A percentile compares a stretch with the other conserved stretches of the same genome.
Evolutionary conservation across 1,284 basidiomycete species (phyloP).

Genomic region (Porodaedalea pini): DNA sequence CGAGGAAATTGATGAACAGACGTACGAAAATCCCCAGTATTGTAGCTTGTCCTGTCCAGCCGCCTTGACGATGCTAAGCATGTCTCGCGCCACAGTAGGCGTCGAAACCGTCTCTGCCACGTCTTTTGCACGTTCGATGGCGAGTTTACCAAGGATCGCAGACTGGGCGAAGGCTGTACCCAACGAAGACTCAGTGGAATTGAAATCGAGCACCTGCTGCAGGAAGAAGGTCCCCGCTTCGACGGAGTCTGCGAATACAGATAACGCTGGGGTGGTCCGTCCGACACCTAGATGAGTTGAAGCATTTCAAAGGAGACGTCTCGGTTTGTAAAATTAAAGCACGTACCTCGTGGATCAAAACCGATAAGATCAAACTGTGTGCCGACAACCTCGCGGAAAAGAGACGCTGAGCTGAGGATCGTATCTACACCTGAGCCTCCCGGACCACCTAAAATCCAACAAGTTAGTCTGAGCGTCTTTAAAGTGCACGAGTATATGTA

Average conservation of each 20-base stretch:
- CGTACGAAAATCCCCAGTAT: constrained; percentile 14
- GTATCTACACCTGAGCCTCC: constrained; percentile 31
- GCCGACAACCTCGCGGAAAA: constrained; percentile 22
- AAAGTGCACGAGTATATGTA: too few species aligned
- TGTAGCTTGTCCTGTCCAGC: constrained; percentile 6
- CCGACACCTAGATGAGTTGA: neutral
- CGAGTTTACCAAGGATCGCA: neutral
- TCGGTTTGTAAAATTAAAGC: neutral
- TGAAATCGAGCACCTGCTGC: neutral
- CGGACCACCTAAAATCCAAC: constrained; percentile 30
- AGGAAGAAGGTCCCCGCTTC: neutral
- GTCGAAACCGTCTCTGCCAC: neutral
- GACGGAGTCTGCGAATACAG: neutral
- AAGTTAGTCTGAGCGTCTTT: too few species aligned
- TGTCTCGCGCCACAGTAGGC: constrained; percentile 7
- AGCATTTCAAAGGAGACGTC: too few species aligned
- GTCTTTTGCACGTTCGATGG: neutral
- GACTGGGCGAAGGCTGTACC: neutral
- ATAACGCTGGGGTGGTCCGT: neutral
- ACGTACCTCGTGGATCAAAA: constrained; percentile 33
- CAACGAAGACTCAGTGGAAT: neutral
- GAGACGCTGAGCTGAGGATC: neutral
- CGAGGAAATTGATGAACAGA: neutral
- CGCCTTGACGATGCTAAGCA: constrained; percentile 6
- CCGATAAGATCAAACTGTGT: constrained; percentile 32